Evolutionary conservation across 345 rosid genomes (phyloP).

Genomic region (Camelina hispida): DNA sequence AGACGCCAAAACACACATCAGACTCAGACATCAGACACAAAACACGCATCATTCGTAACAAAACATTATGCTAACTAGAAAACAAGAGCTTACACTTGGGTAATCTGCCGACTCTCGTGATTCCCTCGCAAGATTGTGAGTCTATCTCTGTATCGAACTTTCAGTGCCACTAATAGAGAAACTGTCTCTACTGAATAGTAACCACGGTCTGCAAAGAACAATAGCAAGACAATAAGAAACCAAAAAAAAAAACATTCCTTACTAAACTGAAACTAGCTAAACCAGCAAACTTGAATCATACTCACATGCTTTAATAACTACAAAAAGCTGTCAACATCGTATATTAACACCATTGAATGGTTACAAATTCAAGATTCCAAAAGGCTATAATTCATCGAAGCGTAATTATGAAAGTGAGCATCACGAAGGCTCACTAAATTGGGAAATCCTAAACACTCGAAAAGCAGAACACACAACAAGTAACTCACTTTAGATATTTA

Average conservation of each 20-base stretch:
- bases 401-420: neutral
- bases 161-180: constrained; percentile 91
- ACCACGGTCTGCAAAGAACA: constrained; percentile 80
- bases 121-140: constrained; percentile 94
- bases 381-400: constrained; percentile 1
- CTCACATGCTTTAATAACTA: neutral
- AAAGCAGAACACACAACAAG: neutral
- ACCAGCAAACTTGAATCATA: neutral
- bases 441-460: constrained; percentile 16
- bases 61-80: neutral
- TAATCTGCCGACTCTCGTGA: constrained; percentile 98
- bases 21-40: neutral
- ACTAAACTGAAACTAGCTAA: neutral
- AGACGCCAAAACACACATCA: constrained; percentile 10
- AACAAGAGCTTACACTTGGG: constrained; percentile 88
- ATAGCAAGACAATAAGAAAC: neutral
- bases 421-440: neutral
- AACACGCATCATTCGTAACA: neutral
- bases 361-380: neutral
- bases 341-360: neutral
- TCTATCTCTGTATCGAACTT: constrained; percentile 97
- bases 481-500: neutral
- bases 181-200: constrained; percentile 99
- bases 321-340: neutral
- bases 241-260: neutral